Conservation (phyloP, 2,329 filamentous ascomycete species). For the Aspergillus sclerotialis region DNA sequence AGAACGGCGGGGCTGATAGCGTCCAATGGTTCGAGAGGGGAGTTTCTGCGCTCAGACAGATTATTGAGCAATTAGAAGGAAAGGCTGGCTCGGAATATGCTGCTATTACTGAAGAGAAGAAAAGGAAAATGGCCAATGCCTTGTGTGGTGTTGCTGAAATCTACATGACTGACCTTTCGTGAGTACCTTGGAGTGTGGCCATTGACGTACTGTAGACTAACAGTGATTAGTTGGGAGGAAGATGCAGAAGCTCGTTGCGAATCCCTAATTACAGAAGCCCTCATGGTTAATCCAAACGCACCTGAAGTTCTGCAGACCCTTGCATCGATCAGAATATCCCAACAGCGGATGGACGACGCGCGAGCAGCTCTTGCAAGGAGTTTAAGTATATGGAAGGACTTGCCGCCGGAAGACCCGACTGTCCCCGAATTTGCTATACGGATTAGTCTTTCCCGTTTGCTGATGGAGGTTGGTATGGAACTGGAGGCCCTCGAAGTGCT, state of each 20-base stretch:
- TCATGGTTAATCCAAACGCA: slow-evolving; percentile 71
- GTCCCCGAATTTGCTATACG: slow-evolving; percentile 82
- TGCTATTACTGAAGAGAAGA: slow-evolving; percentile 59
- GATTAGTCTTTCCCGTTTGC: slow-evolving; percentile 72
- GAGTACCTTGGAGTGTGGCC: slow-evolving; percentile 24
- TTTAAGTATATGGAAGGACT: slow-evolving; percentile 73
- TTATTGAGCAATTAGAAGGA: slow-evolving; percentile 59
- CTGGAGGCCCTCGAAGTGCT: slow-evolving; percentile 77
- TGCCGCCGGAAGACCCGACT: slow-evolving; percentile 61
- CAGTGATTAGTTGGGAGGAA: slow-evolving; percentile 57
- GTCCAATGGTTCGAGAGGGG: slow-evolving; percentile 58
- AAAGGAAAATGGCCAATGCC: slow-evolving; percentile 77
- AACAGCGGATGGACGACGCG: slow-evolving; percentile 72
- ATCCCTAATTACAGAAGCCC: slow-evolving; percentile 79
- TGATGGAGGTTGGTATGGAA: slow-evolving; percentile 88
- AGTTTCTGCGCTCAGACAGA: slow-evolving; percentile 62
- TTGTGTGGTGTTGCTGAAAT: slow-evolving; percentile 92
- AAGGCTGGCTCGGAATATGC: slow-evolving; percentile 31
- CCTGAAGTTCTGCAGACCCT: slow-evolving; percentile 93
- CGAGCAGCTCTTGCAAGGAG: slow-evolving; percentile 70
- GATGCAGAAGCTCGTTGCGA: slow-evolving; percentile 89
- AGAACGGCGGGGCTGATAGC: slow-evolving; percentile 54
- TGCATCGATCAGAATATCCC: slow-evolving; percentile 88
- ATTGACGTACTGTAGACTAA: slow-evolving; percentile 7
- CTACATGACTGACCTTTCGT: slow-evolving; percentile 97